Base-by-base conservation (phyloP, 129 eudicot species). In the Chrysanthemum seticuspe region DNA sequence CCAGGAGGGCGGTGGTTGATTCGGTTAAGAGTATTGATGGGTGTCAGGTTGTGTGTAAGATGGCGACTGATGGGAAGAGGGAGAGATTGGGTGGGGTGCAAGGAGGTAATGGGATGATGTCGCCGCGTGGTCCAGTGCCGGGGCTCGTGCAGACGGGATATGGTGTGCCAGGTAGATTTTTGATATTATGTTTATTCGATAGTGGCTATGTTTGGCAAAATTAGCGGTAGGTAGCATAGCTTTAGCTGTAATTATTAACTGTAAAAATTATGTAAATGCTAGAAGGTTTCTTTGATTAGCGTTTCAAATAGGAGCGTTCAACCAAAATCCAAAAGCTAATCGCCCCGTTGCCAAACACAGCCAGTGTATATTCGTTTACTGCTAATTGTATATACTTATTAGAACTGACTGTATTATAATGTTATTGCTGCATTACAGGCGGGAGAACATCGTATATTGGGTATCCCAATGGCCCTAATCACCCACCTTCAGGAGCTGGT, bases 51-150 rank as follows among this genome's bases (percentile, higher is more conserved):
- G 68, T 85, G 71, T 92, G 98, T 84, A 92, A 92, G 68, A 70
- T 87, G 83, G 98, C 98, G 14, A 86, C 88, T 2, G 98, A 92
- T 82, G 95, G 95, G 64, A 89, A 87, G 87, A 89, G 85, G 62
- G 85, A 78, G 78, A 85, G 83, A 76, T 5, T 7, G 7, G 67
- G 80, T 52, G 85, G 79, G 52, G 56, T 65, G 19, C 44, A 53
- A 3, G 55, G 13, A 58, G 75, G 81, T 34, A 29, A 29, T 40
- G 47, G 47, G 80, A 67, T n/a, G 60, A 58, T 27, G 78, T 60
- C 73, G 50, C 62, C 71, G 25, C 19, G 21, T 55, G 82, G 78
- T 13, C 25, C 74, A 6, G 59, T 74, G 44, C 76, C 73, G 6
- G 78, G 75, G 10, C 64, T 75, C 9, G 61, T 83, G 87, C 76